Conservation (phyloP, 768 basidiomycete genomes). For the Hygrocybe coccinea region DNA sequence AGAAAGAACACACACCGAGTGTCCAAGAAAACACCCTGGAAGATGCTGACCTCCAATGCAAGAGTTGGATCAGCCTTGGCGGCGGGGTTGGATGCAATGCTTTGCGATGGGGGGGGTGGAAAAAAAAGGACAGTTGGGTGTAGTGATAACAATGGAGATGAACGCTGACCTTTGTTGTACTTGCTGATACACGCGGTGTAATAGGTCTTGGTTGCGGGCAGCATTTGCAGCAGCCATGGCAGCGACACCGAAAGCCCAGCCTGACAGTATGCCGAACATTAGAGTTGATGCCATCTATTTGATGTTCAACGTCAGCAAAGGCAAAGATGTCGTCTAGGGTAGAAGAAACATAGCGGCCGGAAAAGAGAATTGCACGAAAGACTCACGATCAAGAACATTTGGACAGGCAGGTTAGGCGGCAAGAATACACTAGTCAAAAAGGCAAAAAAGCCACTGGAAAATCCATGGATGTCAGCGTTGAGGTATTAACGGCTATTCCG, state of each 20-base stretch:
- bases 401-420: conserved; percentile 46
- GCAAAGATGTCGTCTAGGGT: too few species aligned
- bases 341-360: too few species aligned
- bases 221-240: conserved; percentile 40
- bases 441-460: conserved; percentile 42
- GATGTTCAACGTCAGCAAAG: not conserved
- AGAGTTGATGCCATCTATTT: conserved; percentile 39
- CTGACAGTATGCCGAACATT: conserved; percentile 41
- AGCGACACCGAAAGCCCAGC: conserved; percentile 45
- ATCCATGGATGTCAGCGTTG: too few species aligned
- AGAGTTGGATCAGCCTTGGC: conserved; percentile 29
- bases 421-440: conserved; percentile 39
- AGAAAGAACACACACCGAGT: conserved; percentile 27
- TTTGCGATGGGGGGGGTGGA: conserved; percentile 20
- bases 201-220: conserved; percentile 32
- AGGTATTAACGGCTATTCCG: too few species aligned
- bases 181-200: conserved; percentile 31
- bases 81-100: not conserved
- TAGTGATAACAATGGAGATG: not conserved
- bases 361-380: not conserved
- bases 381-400: conserved; percentile 46
- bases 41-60: conserved; percentile 16
- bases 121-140: not conserved
- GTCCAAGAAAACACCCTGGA: conserved; percentile 41
- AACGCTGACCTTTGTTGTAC: conserved; percentile 35